phyloP scores from a whole-genome alignment of 768 basidiomycete genomes.

The Mycena kentingensis region DNA sequence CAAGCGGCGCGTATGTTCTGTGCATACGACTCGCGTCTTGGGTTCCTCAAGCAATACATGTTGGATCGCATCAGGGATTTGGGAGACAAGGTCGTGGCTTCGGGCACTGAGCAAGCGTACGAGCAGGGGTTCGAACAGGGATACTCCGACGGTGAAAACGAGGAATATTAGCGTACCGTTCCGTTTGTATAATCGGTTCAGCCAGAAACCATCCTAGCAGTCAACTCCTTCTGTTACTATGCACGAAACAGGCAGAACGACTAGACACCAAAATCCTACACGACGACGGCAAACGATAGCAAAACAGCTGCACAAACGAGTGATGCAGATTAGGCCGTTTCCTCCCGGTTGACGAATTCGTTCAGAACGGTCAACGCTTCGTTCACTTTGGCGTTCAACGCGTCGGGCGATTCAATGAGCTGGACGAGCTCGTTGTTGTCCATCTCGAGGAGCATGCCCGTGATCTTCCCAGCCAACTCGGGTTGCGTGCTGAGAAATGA shows the following conservation, averaged over 20 bases:
- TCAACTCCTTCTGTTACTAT: too few relatives aligned
- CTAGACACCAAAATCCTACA: background rate
- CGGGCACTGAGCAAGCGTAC: constrained; percentile 47
- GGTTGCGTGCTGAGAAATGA: constrained; percentile 64
- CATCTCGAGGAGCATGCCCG: constrained; percentile 99
- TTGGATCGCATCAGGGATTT: constrained; percentile 44
- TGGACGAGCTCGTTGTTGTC: constrained; percentile 91
- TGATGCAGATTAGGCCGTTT: constrained; percentile 21
- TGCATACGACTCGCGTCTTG: constrained; percentile 49
- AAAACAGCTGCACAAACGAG: too few relatives aligned
- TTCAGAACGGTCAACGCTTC: constrained; percentile 90
- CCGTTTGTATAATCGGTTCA: too few relatives aligned
- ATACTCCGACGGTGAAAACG: constrained; percentile 45
- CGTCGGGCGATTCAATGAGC: constrained; percentile 79
- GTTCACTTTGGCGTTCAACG: constrained; percentile 86
- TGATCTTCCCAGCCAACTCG: constrained; percentile 97
- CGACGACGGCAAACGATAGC: background rate
- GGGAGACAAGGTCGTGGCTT: constrained; percentile 36
- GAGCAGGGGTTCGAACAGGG: constrained; percentile 50
- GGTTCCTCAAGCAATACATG: constrained; percentile 66
- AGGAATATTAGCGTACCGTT: background rate
- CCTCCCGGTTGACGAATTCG: constrained; percentile 64
- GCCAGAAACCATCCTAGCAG: too few relatives aligned
- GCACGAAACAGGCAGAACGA: too few relatives aligned
- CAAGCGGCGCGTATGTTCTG: constrained; percentile 58